Base-by-base conservation (phyloP, 305 asterid species). In the Fraxinus nigra region DNA sequence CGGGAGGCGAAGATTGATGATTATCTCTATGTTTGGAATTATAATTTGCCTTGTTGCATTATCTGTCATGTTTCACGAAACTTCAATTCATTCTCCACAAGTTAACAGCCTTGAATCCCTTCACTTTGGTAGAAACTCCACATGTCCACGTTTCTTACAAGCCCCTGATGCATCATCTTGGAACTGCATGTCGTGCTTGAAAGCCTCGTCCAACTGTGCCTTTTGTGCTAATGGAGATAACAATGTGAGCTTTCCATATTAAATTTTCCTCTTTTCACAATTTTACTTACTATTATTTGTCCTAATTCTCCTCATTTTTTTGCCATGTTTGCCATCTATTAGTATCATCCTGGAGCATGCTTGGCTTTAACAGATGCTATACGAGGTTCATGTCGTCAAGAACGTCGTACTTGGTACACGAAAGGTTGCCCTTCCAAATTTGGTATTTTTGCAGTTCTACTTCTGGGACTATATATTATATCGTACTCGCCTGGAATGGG, bases 401-500 rank as follows among this genome's bases (percentile, higher is more conserved):
- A 90, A 74, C 78, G 13, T 5, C 93, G 95, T 20, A 89, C 87
- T 0, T 94, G 95, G 94, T 94, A 88, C 92, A 91, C 93, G 0
- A 14, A 88, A 26, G 98, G 97, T 14, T 94, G 98, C 81, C 98
- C 97, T 11, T 92, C 90, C 85, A 89, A 86, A 80, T 92, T 87
- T 0, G 97, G 98, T 0, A 2, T 89, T 1, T 90, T 84, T 2
- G 91, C 97, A 0, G 93, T 94, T 22, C 20, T 94, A 6, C 81
- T 94, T 7, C 85, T 94, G 0, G 97, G 92, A n/a, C 43, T 88
- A 76, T 94, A 92, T 88, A 93, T 94, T 35, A 90, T 94, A 77
- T 83, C 91, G 2, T 94, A 90, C 78, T 87, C 97, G 2, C 97
- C 97, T 0, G 97, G 98, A 7, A 91, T 94, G 93, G 97, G 97